These are phyloP conservation scores for Plicaturopsis crispa DNA, from an alignment of 768 basidiomycete species.

Conservation along the genomic window DNA sequence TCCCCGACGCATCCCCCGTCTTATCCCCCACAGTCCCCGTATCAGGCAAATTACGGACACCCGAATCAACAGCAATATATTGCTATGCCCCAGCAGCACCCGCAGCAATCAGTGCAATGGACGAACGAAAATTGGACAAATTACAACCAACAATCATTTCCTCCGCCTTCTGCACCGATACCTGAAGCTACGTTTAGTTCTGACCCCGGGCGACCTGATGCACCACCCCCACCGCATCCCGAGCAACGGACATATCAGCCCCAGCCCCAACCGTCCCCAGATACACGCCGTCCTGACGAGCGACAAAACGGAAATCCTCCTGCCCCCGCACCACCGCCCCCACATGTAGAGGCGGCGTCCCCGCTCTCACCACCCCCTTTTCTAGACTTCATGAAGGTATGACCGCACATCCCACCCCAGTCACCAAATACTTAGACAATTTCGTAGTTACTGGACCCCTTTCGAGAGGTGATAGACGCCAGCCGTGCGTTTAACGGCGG, in stretches of 20 bases:
- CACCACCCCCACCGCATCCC: slow-evolving; percentile 19
- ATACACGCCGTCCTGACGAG: slow-evolving; percentile 24
- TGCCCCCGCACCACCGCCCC: slow-evolving; percentile 16
- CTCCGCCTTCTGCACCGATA: slow-evolving; percentile 24
- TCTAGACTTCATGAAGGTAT: slow-evolving; percentile 36
- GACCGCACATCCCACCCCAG: background rate
- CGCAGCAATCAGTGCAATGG: slow-evolving; percentile 27
- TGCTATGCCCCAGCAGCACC: slow-evolving; percentile 12
- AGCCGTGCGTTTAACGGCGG: slow-evolving; percentile 21
- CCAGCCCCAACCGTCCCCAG: slow-evolving; percentile 19
- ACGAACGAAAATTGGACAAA: slow-evolving; percentile 31
- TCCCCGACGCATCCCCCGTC: slow-evolving; percentile 19
- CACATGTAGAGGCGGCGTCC: background rate
- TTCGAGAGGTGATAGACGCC: slow-evolving; percentile 35
- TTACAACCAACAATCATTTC: slow-evolving; percentile 23
- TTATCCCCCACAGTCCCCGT: slow-evolving; percentile 20
- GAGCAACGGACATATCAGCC: slow-evolving; percentile 22
- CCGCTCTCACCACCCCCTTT: background rate
- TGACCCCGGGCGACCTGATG: slow-evolving; percentile 23
- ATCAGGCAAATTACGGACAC: slow-evolving; percentile 18
- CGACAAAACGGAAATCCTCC: slow-evolving; percentile 19
- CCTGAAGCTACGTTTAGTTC: slow-evolving; percentile 27
- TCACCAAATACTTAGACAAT: background rate
- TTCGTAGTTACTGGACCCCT: slow-evolving; percentile 34
- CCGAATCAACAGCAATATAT: slow-evolving; percentile 14